A percentile compares a stretch with the other conserved stretches of the same genome.
phyloP scores from a whole-genome alignment of 2,329 filamentous ascomycete species.

The Aureobasidium uvarum region DNA sequence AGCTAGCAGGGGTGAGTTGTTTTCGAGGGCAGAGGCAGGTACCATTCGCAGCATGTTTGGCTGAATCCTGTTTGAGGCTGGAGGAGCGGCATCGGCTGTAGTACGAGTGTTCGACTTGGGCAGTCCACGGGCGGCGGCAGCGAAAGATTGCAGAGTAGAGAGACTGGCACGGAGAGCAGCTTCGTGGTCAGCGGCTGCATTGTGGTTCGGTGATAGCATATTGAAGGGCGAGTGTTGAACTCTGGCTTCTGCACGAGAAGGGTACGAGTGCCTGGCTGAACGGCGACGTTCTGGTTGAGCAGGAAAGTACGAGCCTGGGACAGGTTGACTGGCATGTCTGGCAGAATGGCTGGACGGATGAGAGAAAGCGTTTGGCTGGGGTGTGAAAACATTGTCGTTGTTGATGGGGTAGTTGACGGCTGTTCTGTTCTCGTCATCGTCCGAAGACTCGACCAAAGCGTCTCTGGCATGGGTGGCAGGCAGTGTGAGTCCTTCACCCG shows the following conservation, averaged over 20 bases:
- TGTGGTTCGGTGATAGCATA: constrained; percentile 70
- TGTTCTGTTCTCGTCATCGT: constrained; percentile 67
- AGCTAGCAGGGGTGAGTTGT: constrained; percentile 31
- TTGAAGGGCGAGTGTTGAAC: constrained; percentile 59
- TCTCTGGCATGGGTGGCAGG: constrained; percentile 17
- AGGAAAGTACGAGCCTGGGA: constrained; percentile 47
- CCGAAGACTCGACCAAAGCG: constrained; percentile 40
- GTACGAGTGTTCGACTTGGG: constrained; percentile 58
- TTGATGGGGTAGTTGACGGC: constrained; percentile 65
- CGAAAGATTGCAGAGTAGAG: constrained; percentile 94
- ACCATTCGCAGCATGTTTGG: constrained; percentile 58
- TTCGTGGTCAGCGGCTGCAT: constrained; percentile 74
- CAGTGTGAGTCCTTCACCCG: constrained; percentile 53
- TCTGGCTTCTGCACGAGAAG: constrained; percentile 38
- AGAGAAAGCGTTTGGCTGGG: constrained; percentile 88
- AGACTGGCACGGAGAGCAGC: constrained; percentile 87
- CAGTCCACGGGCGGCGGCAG: constrained; percentile 79
- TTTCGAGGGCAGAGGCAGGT: constrained; percentile 55
- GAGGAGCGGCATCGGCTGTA: constrained; percentile 31
- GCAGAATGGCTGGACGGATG: constrained; percentile 62
- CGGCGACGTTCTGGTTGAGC: constrained; percentile 36
- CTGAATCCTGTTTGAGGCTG: constrained; percentile 43
- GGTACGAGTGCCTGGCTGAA: constrained; percentile 38
- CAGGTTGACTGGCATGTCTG: constrained; percentile 52
- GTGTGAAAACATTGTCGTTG: constrained; percentile 63